phyloP scores from a whole-genome alignment of 345 rosid species.

The Brassica rapa region DNA sequence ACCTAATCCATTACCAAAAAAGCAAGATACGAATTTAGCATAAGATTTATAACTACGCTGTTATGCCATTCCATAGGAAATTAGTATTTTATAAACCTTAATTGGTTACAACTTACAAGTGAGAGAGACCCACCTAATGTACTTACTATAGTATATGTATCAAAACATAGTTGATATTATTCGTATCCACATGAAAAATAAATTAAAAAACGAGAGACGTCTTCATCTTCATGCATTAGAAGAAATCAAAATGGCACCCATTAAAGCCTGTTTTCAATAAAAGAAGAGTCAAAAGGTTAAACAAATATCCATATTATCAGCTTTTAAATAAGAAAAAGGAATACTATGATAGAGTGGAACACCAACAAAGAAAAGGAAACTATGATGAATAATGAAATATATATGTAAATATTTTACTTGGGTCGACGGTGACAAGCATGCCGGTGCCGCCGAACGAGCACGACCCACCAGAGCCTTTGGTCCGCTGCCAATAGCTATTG shows the following conservation, averaged over 20 bases:
- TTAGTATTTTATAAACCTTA: background rate
- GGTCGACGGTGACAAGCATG: constrained; percentile 84
- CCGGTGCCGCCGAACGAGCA: constrained; percentile 96
- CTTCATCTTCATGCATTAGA: constrained; percentile 36
- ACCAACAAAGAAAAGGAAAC: no score
- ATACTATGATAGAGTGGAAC: background rate
- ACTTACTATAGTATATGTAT: background rate
- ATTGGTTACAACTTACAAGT: constrained; percentile 32
- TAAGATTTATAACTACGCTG: constrained; percentile 11
- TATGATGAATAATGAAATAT: no score
- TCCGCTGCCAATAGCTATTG: constrained; percentile 92
- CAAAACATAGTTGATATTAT: constrained; percentile 32
- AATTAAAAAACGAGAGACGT: constrained; percentile 14
- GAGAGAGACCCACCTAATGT: constrained; percentile 35
- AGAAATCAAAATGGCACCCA: constrained; percentile 58
- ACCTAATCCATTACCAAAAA: constrained; percentile 20
- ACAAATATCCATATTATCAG: background rate
- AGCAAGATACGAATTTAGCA: constrained; percentile 27
- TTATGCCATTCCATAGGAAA: constrained; percentile 3
- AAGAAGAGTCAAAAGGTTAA: background rate
- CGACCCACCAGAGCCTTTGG: constrained; percentile 67
- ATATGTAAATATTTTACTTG: constrained; percentile 53
- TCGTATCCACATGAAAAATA: constrained; percentile 10
- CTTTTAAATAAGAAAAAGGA: background rate
- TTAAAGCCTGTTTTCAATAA: constrained; percentile 48